Evolutionary conservation across 2,329 filamentous ascomycete species (phyloP).

Genomic region (Monilinia fructigena): DNA sequence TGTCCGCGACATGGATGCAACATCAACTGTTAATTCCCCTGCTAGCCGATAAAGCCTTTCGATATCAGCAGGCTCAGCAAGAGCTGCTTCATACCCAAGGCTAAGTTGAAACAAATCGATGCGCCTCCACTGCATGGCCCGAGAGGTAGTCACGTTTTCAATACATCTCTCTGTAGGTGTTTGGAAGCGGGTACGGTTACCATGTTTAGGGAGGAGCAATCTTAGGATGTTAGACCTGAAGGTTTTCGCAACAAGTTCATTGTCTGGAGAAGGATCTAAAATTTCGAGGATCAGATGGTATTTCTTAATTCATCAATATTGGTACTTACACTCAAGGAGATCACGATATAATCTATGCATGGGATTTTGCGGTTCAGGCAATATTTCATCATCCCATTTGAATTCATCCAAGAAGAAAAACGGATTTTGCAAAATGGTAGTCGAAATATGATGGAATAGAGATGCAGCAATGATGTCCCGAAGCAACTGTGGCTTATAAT

Average conservation of each 20-base stretch:
- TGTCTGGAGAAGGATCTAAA: neutral
- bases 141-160: neutral
- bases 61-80: neutral
- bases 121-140: neutral
- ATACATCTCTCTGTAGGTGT: neutral
- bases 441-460: slow-evolving; percentile 6
- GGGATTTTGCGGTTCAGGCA: neutral
- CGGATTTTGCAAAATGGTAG: neutral
- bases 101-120: neutral
- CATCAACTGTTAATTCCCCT: neutral
- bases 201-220: neutral
- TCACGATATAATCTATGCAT: neutral
- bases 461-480: slow-evolving; percentile 8
- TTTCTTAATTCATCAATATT: neutral
- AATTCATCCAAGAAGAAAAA: slow-evolving; percentile 2
- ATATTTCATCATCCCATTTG: neutral
- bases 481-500: neutral
- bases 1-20: neutral
- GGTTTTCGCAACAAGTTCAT: neutral
- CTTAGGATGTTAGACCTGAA: neutral
- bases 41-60: neutral
- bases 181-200: neutral
- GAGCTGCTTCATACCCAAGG: neutral
- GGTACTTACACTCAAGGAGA: neutral
- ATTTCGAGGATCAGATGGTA: neutral